phyloP scores from a whole-genome alignment of 495 filamentous ascomycete species.

The Penicillium silybi region DNA sequence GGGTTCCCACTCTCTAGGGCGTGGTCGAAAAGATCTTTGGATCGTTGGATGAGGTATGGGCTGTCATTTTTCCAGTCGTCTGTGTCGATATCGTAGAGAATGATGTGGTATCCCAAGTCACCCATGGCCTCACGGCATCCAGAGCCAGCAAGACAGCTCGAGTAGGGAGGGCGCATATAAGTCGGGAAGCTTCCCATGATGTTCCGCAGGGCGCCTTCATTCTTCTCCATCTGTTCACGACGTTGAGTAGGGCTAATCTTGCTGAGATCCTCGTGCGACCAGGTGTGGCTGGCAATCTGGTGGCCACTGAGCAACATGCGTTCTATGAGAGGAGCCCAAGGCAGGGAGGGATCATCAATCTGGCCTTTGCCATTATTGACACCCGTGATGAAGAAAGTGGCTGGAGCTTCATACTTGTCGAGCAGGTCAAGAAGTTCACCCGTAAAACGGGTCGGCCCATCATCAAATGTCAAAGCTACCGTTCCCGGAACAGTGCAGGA shows the following conservation, averaged over 20 bases:
- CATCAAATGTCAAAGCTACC: conserved; percentile 75
- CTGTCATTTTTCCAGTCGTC: conserved; percentile 67
- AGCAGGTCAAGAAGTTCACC: conserved; percentile 65
- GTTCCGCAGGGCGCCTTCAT: conserved; percentile 75
- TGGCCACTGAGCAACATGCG: conserved; percentile 70
- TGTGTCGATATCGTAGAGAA: conserved; percentile 76
- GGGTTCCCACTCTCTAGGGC: conserved; percentile 37
- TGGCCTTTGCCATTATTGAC: conserved; percentile 69
- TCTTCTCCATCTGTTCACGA: conserved; percentile 66
- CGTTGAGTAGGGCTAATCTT: conserved; percentile 53
- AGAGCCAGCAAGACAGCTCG: conserved; percentile 56
- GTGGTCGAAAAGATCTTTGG: conserved; percentile 68
- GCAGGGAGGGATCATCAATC: conserved; percentile 57
- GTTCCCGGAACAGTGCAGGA: conserved; percentile 59
- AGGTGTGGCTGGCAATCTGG: conserved; percentile 81
- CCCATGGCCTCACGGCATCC: conserved; percentile 59
- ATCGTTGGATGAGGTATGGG: conserved; percentile 57
- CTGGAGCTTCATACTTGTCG: conserved; percentile 61
- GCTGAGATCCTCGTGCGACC: conserved; percentile 73
- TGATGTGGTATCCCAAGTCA: conserved; percentile 68
- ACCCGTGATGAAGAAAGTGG: conserved; percentile 78
- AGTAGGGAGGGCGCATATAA: conserved; percentile 84
- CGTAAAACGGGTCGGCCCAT: conserved; percentile 71
- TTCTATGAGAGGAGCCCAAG: conserved; percentile 59
- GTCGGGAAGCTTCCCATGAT: conserved; percentile 78